A percentile compares a stretch with the other conserved stretches of the same genome.
Evolutionary conservation across 176 grass and related monocot genomes (phyloP).

Genomic region (Aegilops sharonensis): DNA sequence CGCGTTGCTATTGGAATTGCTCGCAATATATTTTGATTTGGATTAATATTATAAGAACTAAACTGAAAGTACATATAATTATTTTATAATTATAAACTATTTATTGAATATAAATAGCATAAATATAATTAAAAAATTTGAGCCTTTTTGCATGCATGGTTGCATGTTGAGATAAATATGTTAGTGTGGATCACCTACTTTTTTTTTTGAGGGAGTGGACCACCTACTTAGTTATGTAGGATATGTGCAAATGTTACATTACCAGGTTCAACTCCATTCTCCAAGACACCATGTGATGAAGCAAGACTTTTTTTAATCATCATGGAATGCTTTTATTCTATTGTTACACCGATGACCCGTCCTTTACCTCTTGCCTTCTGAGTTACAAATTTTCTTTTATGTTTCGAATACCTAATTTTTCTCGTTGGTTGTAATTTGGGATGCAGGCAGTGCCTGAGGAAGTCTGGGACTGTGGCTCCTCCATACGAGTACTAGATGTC

Average conservation of each 20-base stretch:
- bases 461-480: conserved; percentile 79
- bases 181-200: too few relatives aligned
- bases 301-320: background rate
- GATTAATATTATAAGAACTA: too few relatives aligned
- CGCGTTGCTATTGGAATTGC: too few relatives aligned
- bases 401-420: background rate
- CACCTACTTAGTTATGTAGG: background rate
- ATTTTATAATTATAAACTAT: too few relatives aligned
- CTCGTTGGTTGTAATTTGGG: background rate
- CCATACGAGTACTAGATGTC: conserved; percentile 67
- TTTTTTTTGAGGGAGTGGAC: too few relatives aligned
- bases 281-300: background rate
- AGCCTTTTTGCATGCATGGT: too few relatives aligned
- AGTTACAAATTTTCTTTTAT: background rate
- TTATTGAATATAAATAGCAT: too few relatives aligned
- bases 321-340: background rate
- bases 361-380: background rate
- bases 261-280: conserved; percentile 4
- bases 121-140: too few relatives aligned
- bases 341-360: background rate
- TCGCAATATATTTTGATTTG: too few relatives aligned
- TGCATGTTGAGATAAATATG: too few relatives aligned
- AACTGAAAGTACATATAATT: too few relatives aligned
- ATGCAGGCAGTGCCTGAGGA: conserved; percentile 82
- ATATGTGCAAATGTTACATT: background rate